Base-by-base conservation (phyloP, 768 basidiomycete species). In the Cyclocybe cylindracea region DNA sequence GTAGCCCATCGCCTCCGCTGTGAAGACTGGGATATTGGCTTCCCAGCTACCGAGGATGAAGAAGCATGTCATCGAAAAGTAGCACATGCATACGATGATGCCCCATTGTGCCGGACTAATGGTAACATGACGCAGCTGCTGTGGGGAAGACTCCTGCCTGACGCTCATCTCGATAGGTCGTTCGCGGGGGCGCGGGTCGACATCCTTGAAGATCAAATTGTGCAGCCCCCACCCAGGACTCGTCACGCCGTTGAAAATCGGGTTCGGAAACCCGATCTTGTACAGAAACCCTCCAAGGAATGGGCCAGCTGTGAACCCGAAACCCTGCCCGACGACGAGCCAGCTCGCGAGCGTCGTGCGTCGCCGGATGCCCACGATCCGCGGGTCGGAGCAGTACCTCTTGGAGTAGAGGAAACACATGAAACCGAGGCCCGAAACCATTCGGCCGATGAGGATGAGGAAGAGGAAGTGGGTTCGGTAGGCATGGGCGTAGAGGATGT, bases 21-120 rank as follows among this genome's bases (percentile, higher is more conserved):
- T 76, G 61, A 79, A 86, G 50, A 86, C 77, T 33, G 84, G 85
- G 45, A 87, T 78, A 64, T 85, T 86, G 42, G 81, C 72, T 65
- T 88, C 85, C 84, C 84, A 87, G 10, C 79, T 77, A 6, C 83
- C 84, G 50, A 88, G 79, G 61, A 86, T 74, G 68, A 87, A 85
- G 72, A 86, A 87, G 66, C 78, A 84, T n/a, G 80, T 75, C 80
- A 85, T 85, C 39, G 84, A 76, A 59, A 80, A 83, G 79, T 84
- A 87, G 64, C 84, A 87, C 82, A 87, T 85, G 61, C 79, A 84
- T 36, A 74, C 57, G 16, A 80, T 71, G 51, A 83, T 78, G 18
- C 80, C 81, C 76, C 78, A 80, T 50, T 68, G 67, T 10, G 53
- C 47, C 7, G 38, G 50, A 2, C 60, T 51, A 11, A 67, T 35